Evolutionary conservation across 2,329 filamentous ascomycete species (phyloP).

Genomic region (Ceratocystis papillata): DNA sequence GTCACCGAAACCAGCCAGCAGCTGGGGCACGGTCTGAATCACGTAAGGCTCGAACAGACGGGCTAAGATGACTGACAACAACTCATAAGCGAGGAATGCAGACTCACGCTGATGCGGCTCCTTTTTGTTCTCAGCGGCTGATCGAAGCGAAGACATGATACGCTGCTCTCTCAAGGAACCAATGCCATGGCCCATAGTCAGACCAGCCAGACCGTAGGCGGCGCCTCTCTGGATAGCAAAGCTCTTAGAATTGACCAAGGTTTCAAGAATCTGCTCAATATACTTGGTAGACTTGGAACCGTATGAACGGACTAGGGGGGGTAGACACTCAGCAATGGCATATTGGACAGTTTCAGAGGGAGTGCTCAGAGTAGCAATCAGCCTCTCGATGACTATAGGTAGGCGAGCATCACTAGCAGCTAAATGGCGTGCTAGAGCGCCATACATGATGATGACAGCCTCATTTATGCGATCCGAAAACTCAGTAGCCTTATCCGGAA

Average conservation of each 20-base stretch:
- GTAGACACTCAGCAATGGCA: slow-evolving; percentile 86
- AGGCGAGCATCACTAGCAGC: slow-evolving; percentile 76
- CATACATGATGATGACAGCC: slow-evolving; percentile 94
- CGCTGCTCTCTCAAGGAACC: slow-evolving; percentile 71
- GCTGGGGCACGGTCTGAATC: slow-evolving; percentile 84
- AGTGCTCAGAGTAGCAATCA: slow-evolving; percentile 79
- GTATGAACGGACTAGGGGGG: slow-evolving; percentile 67
- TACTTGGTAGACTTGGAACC: slow-evolving; percentile 73
- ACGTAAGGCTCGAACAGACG: slow-evolving; percentile 92
- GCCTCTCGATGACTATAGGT: slow-evolving; percentile 73
- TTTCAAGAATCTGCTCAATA: slow-evolving; percentile 67
- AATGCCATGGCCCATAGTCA: slow-evolving; percentile 81
- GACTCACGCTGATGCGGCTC: slow-evolving; percentile 81
- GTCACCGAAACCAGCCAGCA: slow-evolving; percentile 84
- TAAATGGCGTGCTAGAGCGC: slow-evolving; percentile 80
- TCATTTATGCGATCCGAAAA: slow-evolving; percentile 86
- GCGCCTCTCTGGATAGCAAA: slow-evolving; percentile 90
- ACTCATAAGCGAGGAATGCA: slow-evolving; percentile 78
- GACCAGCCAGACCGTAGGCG: slow-evolving; percentile 84
- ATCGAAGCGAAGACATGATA: slow-evolving; percentile 68
- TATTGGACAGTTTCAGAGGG: slow-evolving; percentile 96
- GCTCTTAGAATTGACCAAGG: slow-evolving; percentile 74
- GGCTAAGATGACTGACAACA: slow-evolving; percentile 75
- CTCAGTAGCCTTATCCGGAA: slow-evolving; percentile 68
- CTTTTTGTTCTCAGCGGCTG: slow-evolving; percentile 89